A percentile compares a stretch with the other conserved stretches of the same genome.
phyloP scores from a whole-genome alignment of 345 rosid genomes.

The Geranium brycei region DNA sequence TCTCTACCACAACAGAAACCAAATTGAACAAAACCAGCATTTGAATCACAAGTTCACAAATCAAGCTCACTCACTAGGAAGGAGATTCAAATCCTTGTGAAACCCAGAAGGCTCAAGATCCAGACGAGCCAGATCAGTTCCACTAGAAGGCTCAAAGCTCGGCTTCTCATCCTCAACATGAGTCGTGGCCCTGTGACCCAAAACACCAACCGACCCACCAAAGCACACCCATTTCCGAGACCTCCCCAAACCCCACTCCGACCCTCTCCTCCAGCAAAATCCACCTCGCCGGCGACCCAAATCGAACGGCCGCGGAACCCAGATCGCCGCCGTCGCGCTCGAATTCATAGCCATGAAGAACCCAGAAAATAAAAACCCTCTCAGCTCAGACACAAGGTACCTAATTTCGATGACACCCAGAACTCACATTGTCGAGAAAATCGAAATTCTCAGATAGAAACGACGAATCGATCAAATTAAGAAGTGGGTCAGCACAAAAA shows the following conservation, averaged over 20 bases:
- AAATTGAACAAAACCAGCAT: neutral
- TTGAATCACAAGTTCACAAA: neutral
- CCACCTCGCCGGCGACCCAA: too few relatives aligned
- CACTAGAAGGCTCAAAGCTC: slow-evolving; percentile 33
- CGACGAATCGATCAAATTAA: too few relatives aligned
- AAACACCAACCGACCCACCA: slow-evolving; percentile 15
- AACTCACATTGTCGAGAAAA: too few relatives aligned
- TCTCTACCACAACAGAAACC: neutral
- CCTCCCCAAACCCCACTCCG: slow-evolving; percentile 10
- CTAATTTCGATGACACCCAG: too few relatives aligned
- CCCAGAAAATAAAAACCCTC: too few relatives aligned
- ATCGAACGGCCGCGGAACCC: too few relatives aligned
- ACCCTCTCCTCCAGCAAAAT: too few relatives aligned
- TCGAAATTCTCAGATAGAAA: too few relatives aligned
- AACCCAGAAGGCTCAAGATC: slow-evolving; percentile 23
- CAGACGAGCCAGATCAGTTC: slow-evolving; percentile 23
- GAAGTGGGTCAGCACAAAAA: too few relatives aligned
- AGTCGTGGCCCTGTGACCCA: slow-evolving; percentile 36
- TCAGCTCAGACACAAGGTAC: too few relatives aligned
- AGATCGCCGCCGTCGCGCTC: too few relatives aligned
- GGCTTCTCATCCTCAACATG: slow-evolving; percentile 56
- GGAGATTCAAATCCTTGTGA: slow-evolving; percentile 65
- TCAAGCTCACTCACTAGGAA: slow-evolving; percentile 56
- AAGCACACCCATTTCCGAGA: slow-evolving; percentile 34
- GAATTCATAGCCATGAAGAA: too few relatives aligned